A percentile compares a stretch with the other conserved stretches of the same genome.
Conservation (phyloP, 495 filamentous ascomycete species). For the Letharia columbiana region DNA sequence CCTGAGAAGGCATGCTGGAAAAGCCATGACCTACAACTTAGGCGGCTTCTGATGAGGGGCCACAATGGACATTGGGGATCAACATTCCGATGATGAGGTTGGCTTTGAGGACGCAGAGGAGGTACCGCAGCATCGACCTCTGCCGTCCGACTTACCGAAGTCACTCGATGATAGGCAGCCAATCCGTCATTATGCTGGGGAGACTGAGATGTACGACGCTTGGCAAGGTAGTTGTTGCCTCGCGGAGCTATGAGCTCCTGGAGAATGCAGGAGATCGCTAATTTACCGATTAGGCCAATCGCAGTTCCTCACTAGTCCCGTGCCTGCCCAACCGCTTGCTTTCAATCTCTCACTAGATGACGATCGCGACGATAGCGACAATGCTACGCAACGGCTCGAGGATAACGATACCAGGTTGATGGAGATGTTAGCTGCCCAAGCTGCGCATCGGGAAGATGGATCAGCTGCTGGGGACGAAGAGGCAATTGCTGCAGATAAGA, state of each 20-base stretch:
- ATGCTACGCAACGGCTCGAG: constrained; percentile 50
- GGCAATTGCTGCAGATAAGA: constrained; percentile 61
- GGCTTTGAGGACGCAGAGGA: constrained; percentile 21
- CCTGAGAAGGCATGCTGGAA: not conserved
- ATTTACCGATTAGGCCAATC: constrained; percentile 61
- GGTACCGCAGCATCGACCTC: constrained; percentile 35
- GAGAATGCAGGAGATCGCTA: not conserved
- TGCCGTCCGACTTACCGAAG: constrained; percentile 82
- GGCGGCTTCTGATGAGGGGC: constrained; percentile 2
- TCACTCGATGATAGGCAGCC: constrained; percentile 81
- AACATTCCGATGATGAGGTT: constrained; percentile 12
- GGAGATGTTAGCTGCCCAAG: constrained; percentile 94
- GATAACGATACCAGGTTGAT: constrained; percentile 82
- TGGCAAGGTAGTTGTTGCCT: constrained; percentile 72
- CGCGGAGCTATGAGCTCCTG: not conserved
- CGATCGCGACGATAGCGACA: constrained; percentile 52
- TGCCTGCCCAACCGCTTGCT: constrained; percentile 69
- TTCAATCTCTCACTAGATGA: constrained; percentile 83
- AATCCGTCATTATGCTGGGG: constrained; percentile 48
- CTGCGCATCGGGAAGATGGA: constrained; percentile 65
- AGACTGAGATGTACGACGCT: constrained; percentile 97
- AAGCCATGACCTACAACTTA: not conserved
- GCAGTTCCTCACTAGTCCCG: constrained; percentile 80
- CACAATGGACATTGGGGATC: constrained; percentile 21
- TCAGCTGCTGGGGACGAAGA: constrained; percentile 69